Evolutionary conservation across 768 basidiomycete species (phyloP).

Genomic region (Pleurotus platypus): DNA sequence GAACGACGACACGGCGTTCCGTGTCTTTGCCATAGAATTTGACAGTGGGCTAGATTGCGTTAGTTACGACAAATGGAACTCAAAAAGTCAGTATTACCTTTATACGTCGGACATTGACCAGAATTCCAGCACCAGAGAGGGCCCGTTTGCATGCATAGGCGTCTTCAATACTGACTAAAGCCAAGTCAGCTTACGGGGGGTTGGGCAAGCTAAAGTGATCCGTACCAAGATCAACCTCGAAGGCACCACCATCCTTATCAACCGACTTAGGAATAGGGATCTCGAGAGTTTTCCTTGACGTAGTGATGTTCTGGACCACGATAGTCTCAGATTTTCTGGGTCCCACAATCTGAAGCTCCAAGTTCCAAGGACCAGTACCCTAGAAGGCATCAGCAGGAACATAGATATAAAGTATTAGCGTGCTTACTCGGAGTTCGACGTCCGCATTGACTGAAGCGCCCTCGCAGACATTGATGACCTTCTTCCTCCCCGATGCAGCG

Average conservation of each 20-base stretch:
- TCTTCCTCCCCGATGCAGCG: constrained; percentile 40
- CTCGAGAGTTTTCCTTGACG: constrained; percentile 49
- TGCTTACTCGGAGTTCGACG: constrained; percentile 72
- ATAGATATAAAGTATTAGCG: neutral
- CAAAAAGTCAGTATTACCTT: constrained; percentile 41
- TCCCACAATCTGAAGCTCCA: constrained; percentile 80
- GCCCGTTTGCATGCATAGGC: constrained; percentile 80
- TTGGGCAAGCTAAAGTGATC: neutral
- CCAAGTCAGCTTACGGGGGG: constrained; percentile 7
- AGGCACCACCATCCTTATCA: constrained; percentile 65
- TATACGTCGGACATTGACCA: constrained; percentile 79
- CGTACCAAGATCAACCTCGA: constrained; percentile 77
- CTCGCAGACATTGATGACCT: constrained; percentile 71
- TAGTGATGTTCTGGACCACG: constrained; percentile 50
- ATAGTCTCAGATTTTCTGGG: constrained; percentile 63
- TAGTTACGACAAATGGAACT: no score
- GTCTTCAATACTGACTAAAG: constrained; percentile 80
- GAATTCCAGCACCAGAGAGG: constrained; percentile 71
- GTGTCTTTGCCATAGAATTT: constrained; percentile 74
- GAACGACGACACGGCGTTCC: constrained; percentile 55
- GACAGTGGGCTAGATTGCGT: constrained; percentile 66
- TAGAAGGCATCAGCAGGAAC: constrained; percentile 21
- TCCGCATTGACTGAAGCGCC: constrained; percentile 73
- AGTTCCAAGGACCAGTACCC: constrained; percentile 90
- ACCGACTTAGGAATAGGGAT: constrained; percentile 68